Percentiles rank a stretch among this genome's conserved stretches.
Evolutionary conservation across 345 rosid genomes (phyloP).

Genomic region (Stellera chamaejasme): DNA sequence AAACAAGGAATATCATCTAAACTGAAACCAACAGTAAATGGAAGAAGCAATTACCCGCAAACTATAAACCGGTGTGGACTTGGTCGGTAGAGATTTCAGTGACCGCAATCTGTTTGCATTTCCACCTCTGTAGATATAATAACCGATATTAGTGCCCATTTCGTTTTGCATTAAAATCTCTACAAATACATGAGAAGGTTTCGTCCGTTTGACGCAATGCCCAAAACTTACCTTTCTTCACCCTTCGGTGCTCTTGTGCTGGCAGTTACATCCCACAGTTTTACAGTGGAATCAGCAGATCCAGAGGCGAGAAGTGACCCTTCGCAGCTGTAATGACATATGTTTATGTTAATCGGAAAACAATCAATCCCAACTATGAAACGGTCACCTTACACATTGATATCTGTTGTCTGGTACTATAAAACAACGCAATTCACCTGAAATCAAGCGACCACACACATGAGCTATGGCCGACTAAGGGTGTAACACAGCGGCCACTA

Average conservation of each 20-base stretch:
- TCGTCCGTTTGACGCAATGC: not conserved
- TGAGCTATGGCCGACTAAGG: constrained; percentile 87
- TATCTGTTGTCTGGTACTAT: not conserved
- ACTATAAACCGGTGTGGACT: constrained; percentile 69
- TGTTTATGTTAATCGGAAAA: constrained; percentile 4
- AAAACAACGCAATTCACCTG: constrained; percentile 40
- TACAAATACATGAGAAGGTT: not conserved
- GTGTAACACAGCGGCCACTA: constrained; percentile 83
- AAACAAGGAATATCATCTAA: not conserved
- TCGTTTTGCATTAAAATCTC: no score
- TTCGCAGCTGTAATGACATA: constrained; percentile 51
- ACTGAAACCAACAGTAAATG: not conserved
- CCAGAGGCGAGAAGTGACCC: constrained; percentile 96
- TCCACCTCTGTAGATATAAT: constrained; percentile 47
- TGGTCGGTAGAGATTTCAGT: constrained; percentile 76
- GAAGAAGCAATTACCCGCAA: constrained; percentile 36
- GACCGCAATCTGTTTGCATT: constrained; percentile 64
- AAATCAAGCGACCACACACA: constrained; percentile 87
- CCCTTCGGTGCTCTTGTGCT: constrained; percentile 53
- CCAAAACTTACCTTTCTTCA: constrained; percentile 60
- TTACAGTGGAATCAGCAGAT: constrained; percentile 91
- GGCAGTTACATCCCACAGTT: constrained; percentile 80
- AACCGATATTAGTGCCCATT: not conserved
- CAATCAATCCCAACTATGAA: not conserved
- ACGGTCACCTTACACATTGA: not conserved